phyloP scores from a whole-genome alignment of 2,329 filamentous ascomycete species.

The Ophiosphaerella narmari region DNA sequence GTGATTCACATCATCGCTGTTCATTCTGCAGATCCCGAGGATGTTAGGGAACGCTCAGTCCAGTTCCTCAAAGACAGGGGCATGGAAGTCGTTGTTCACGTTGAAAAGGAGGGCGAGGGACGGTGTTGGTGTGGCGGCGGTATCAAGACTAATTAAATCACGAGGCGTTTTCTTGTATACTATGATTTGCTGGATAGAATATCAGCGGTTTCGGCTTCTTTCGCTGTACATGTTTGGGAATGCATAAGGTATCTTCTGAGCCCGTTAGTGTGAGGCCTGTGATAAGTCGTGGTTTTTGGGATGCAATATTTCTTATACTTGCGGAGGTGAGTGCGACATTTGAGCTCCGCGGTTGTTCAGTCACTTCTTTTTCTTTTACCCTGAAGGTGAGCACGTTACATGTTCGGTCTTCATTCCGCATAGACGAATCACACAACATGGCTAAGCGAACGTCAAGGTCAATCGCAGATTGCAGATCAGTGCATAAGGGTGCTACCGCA shows the following conservation, averaged over 20 bases:
- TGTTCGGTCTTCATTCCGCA: no score
- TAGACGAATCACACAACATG: not conserved
- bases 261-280: no score
- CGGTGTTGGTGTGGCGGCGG: slow-evolving; percentile 66
- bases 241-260: no score
- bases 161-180: not conserved
- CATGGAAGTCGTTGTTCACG: slow-evolving; percentile 84
- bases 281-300: no score
- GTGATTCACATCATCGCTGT: slow-evolving; percentile 85
- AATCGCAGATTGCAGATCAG: slow-evolving; percentile 2
- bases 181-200: not conserved
- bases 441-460: not conserved
- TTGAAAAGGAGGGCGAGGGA: slow-evolving; percentile 80
- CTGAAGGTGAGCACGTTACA: no score
- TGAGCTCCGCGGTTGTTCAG: no score
- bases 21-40: slow-evolving; percentile 73
- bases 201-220: no score
- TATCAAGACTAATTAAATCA: slow-evolving; percentile 26
- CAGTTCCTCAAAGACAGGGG: slow-evolving; percentile 71
- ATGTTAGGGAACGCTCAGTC: slow-evolving; percentile 78
- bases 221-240: no score
- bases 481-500: not conserved
- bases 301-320: no score
- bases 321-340: no score
- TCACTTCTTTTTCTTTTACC: no score